A percentile compares a stretch with the other conserved stretches of the same genome.
Conservation (phyloP, 129 eudicot genomes). For the Flaveria trinervia region DNA sequence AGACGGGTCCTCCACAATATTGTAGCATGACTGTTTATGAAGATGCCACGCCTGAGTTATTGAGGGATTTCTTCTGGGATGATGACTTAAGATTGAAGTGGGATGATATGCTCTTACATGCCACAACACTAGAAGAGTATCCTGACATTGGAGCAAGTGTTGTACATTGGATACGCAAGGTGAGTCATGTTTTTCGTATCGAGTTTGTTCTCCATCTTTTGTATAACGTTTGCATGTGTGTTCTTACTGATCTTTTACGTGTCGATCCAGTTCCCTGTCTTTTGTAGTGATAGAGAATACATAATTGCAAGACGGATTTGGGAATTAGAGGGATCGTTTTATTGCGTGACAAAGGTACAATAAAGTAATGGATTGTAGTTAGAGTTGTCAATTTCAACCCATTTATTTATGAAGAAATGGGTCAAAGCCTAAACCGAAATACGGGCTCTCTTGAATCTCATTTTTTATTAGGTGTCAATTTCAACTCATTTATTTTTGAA, state of each 20-base stretch:
- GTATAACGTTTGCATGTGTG: background rate
- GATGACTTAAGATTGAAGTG: slow-evolving; percentile 80
- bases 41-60: slow-evolving; percentile 80
- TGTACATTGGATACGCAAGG: slow-evolving; percentile 96
- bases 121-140: slow-evolving; percentile 65
- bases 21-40: slow-evolving; percentile 82
- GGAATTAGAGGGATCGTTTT: slow-evolving; percentile 77
- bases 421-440: background rate
- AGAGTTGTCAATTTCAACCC: background rate
- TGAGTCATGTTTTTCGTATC: slow-evolving; percentile 26
- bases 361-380: background rate
- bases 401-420: background rate
- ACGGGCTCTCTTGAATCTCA: too few species aligned
- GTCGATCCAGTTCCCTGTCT: slow-evolving; percentile 81
- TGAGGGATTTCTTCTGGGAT: slow-evolving; percentile 97
- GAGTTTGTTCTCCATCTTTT: slow-evolving; percentile 6
- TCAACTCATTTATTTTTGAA: too few species aligned
- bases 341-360: slow-evolving; percentile 91
- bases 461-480: too few species aligned
- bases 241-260: slow-evolving; percentile 1
- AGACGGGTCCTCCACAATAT: slow-evolving; percentile 92
- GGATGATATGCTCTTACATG: slow-evolving; percentile 84
- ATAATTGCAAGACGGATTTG: slow-evolving; percentile 82
- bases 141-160: slow-evolving; percentile 71
- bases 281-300: slow-evolving; percentile 93